A percentile compares a stretch with the other conserved stretches of the same genome.
phyloP scores from a whole-genome alignment of 2,329 filamentous ascomycete genomes.

The Massarina eburnea region DNA sequence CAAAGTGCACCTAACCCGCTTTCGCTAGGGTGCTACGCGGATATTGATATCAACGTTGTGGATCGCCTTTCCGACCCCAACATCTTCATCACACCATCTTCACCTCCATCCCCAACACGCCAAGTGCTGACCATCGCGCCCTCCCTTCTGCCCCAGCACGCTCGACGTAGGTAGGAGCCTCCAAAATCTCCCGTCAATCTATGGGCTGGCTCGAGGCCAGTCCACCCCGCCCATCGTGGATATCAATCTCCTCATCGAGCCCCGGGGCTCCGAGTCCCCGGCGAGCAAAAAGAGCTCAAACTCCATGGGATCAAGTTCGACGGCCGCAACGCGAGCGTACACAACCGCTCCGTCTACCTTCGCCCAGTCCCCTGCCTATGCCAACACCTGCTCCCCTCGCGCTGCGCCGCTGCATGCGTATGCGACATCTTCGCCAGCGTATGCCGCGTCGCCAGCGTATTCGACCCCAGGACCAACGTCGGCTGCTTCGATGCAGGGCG shows the following conservation, averaged over 20 bases:
- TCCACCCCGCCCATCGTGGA: slow-evolving; percentile 75
- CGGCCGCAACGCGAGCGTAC: slow-evolving; percentile 47
- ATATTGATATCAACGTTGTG: slow-evolving; percentile 15
- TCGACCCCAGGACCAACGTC: slow-evolving; percentile 28
- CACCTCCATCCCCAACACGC: too few species aligned
- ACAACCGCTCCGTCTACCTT: slow-evolving; percentile 40
- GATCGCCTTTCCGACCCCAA: slow-evolving; percentile 7
- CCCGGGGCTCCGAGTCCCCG: slow-evolving; percentile 70
- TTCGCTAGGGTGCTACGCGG: slow-evolving; percentile 9
- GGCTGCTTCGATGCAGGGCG: slow-evolving; percentile 36
- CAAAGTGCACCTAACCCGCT: slow-evolving; percentile 14
- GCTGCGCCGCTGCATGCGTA: slow-evolving; percentile 34
- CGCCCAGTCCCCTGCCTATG: slow-evolving; percentile 38
- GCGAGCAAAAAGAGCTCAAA: slow-evolving; percentile 49
- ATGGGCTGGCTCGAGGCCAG: slow-evolving; percentile 49
- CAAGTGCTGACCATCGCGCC: slow-evolving; percentile 8
- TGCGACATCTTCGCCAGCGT: slow-evolving; percentile 27
- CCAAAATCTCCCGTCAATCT: slow-evolving; percentile 17
- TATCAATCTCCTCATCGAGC: slow-evolving; percentile 88
- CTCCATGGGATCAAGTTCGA: slow-evolving; percentile 37
- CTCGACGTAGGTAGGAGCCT: slow-evolving; percentile 18
- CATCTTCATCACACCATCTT: too few species aligned
- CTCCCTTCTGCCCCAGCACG: slow-evolving; percentile 5
- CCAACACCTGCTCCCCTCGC: slow-evolving; percentile 32
- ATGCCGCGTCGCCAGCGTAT: slow-evolving; percentile 32